Evolutionary conservation across 179 eudicot genomes (phyloP).

Genomic region (Actinidia polygama): DNA sequence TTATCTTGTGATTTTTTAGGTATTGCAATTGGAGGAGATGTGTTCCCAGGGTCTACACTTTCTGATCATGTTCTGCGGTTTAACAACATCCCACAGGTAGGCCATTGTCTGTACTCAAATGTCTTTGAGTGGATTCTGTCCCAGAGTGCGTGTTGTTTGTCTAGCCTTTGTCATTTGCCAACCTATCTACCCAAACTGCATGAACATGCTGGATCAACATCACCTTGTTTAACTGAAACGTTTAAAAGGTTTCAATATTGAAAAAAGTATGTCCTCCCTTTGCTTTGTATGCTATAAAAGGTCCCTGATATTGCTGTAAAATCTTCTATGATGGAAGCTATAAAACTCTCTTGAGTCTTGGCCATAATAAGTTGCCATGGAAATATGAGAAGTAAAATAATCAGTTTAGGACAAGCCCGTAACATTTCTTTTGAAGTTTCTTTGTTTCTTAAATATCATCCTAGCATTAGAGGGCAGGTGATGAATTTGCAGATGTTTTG

Average conservation of each 20-base stretch:
- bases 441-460: background rate
- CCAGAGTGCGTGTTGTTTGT: background rate
- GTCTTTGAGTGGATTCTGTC: background rate
- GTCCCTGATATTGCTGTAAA: background rate
- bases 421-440: background rate
- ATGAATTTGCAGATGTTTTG: constrained; percentile 1
- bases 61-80: constrained; percentile 97
- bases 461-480: constrained; percentile 10
- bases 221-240: background rate
- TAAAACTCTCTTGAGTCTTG: background rate
- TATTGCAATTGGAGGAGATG: constrained; percentile 99
- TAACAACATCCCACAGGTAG: constrained; percentile 96
- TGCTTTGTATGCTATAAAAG: background rate
- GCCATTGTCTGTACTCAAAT: constrained; percentile 3
- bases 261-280: background rate
- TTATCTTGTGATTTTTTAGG: constrained; percentile 42
- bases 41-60: constrained; percentile 97
- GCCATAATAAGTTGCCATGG: background rate
- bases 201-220: background rate
- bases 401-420: background rate
- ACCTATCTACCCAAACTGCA: constrained; percentile 2
- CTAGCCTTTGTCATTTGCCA: background rate
- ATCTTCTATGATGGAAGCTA: background rate
- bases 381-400: background rate
- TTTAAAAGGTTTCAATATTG: background rate